Base-by-base conservation (phyloP, 192 early-diverging fungal genomes). In the Chytriomyces confervae region DNA sequence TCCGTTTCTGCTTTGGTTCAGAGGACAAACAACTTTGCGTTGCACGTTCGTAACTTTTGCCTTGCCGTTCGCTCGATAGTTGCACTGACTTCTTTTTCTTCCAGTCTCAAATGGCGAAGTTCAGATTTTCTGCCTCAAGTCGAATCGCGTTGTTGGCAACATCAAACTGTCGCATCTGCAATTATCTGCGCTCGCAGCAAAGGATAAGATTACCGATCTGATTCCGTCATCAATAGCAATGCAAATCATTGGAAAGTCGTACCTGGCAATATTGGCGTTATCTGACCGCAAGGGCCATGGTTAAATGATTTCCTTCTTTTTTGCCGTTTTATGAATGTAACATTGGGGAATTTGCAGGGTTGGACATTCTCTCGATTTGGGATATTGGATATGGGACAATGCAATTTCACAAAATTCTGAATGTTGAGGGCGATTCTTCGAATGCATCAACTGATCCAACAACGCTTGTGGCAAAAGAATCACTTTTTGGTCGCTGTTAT, bases 301-400 rank as follows among this genome's bases (percentile, higher is more conserved):
- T 77, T 62, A 61, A 53, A 24, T 57, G 68, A 5, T 5, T 61
- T 24, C 6, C 63, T 23, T 29, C 18, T 10, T 16, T 16, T n/a
- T 3, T 20, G 29, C 44, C n/a, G 3, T n/a, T 27, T 51, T 3
- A 1, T 4, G 29, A 18, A 16, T 51, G 2, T 4, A 2, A 36
- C 36, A 0, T 36, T 36, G 36, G 36, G 20, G 16, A n/a, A 1
- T 57, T 57, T 57, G 3, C 20, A 57, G 13, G 53, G 53, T 57
- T 57, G 69, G 76, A 53, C 23, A n/a, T 77, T 9, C 57, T 77
- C n/a, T 69, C 76, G 6, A 49, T 77, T 13, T 77, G 76, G 76
- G 76, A 77, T 61, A 61, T 45, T 23, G 47, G 66, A 13, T 77
- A 61, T 62, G 76, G 76, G 7, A 77, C 76, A 13, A 8, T 69